Evolutionary conservation across 2,329 filamentous ascomycete species (phyloP).

Genomic region (Coniochaeta sp.): DNA sequence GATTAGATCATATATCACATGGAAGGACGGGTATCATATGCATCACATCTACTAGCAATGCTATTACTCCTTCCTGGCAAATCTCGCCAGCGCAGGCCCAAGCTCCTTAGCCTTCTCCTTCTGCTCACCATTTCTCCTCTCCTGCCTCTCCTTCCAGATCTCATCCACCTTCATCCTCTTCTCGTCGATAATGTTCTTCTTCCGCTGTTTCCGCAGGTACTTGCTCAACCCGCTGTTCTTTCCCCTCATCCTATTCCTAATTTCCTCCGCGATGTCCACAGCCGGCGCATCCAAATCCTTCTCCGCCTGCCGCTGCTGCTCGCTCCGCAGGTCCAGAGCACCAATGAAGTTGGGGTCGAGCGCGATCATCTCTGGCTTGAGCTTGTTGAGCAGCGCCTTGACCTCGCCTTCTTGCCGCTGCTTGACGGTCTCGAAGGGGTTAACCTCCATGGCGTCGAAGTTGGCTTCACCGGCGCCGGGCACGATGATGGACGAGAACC

Average conservation of each 20-base stretch:
- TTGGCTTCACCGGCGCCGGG: conserved; percentile 96
- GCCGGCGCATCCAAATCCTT: conserved; percentile 69
- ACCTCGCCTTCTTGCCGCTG: conserved; percentile 92
- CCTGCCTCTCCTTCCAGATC: conserved; percentile 65
- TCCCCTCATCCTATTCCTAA: conserved; percentile 72
- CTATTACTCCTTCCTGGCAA: conserved; percentile 54
- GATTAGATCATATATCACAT: not conserved
- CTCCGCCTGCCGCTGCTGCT: conserved; percentile 69
- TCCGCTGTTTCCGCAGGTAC: conserved; percentile 84
- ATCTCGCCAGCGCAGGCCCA: conserved; percentile 79
- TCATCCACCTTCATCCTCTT: conserved; percentile 82
- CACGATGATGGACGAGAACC: conserved; percentile 84
- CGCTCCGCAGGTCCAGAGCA: conserved; percentile 72
- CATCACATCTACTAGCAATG: not conserved
- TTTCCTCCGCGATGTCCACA: conserved; percentile 49
- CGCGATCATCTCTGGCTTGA: conserved; percentile 95
- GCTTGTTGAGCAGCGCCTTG: conserved; percentile 82
- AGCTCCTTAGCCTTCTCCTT: conserved; percentile 63
- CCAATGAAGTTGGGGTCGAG: conserved; percentile 90
- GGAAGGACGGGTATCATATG: conserved; percentile 1
- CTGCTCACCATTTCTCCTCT: conserved; percentile 55
- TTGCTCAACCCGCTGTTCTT: conserved; percentile 85
- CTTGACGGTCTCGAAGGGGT: conserved; percentile 90
- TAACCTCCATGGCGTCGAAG: conserved; percentile 86
- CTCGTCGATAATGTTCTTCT: conserved; percentile 93